A percentile compares a stretch with the other conserved stretches of the same genome.
Evolutionary conservation across 306 rosid genomes (phyloP).

Genomic region (Astragalus membranaceus): DNA sequence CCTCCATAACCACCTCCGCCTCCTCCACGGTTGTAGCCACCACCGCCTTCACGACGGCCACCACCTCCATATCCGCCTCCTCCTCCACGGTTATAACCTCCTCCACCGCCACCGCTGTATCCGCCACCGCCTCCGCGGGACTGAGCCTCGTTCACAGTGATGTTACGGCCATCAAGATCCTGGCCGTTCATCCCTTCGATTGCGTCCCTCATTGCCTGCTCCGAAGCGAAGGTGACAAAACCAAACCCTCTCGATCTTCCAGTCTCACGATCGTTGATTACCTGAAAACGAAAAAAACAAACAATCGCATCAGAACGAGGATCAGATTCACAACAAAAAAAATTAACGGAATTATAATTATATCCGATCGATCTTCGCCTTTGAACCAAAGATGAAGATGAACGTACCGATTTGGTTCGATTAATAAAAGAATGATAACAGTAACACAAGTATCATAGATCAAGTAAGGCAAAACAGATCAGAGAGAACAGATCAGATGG

Average conservation of each 20-base stretch:
- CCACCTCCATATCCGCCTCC: constrained; percentile 21
- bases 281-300: constrained; percentile 21
- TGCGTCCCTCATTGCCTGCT: constrained; percentile 71
- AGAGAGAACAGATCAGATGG: constrained; percentile 52
- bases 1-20: constrained; percentile 37
- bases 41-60: constrained; percentile 32
- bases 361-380: constrained; percentile 93
- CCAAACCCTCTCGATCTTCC: constrained; percentile 94
- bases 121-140: constrained; percentile 53
- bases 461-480: constrained; percentile 79
- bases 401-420: constrained; percentile 87
- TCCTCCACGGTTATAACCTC: constrained; percentile 21
- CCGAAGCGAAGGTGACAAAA: constrained; percentile 73
- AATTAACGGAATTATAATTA: neutral
- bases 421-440: constrained; percentile 58
- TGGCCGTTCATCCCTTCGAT: constrained; percentile 92
- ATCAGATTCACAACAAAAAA: neutral
- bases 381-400: constrained; percentile 64
- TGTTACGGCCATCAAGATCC: constrained; percentile 76
- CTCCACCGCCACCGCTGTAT: constrained; percentile 5
- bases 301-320: constrained; percentile 6
- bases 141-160: constrained; percentile 92
- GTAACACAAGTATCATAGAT: constrained; percentile 65
- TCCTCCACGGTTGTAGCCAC: constrained; percentile 10
- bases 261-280: constrained; percentile 88